Evolutionary conservation across 2,329 filamentous ascomycete species (phyloP).

Genomic region (Beauveria brongniartii): DNA sequence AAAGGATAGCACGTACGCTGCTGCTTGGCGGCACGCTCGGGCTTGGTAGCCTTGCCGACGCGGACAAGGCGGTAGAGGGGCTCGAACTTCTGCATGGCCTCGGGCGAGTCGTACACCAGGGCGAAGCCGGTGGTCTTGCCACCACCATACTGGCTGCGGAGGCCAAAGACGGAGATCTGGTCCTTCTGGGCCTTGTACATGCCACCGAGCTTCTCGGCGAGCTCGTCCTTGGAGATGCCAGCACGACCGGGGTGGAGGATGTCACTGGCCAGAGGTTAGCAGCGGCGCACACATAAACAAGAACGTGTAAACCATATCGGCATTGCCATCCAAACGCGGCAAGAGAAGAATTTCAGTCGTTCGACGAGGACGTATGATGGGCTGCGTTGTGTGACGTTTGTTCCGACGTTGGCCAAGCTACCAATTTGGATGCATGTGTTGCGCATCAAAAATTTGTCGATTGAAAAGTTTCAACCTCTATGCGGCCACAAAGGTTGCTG

Average conservation of each 20-base stretch:
- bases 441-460: neutral
- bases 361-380: neutral
- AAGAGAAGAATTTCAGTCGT: neutral
- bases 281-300: neutral
- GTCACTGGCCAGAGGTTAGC: slow-evolving; percentile 57
- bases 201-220: slow-evolving; percentile 86
- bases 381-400: neutral
- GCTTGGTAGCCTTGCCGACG: slow-evolving; percentile 85
- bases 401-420: neutral
- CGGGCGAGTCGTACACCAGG: slow-evolving; percentile 94
- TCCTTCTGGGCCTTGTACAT: slow-evolving; percentile 99
- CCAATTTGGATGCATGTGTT: neutral
- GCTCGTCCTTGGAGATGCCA: slow-evolving; percentile 99
- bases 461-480: neutral
- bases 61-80: slow-evolving; percentile 94
- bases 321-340: neutral
- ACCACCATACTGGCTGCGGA: slow-evolving; percentile 98
- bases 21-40: slow-evolving; percentile 96
- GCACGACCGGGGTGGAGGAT: slow-evolving; percentile 97
- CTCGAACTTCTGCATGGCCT: slow-evolving; percentile 99
- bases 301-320: too few relatives aligned
- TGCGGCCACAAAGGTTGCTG: neutral
- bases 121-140: slow-evolving; percentile 99
- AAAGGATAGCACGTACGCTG: slow-evolving; percentile 68
- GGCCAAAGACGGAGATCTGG: slow-evolving; percentile 95